Base-by-base conservation (phyloP, 495 filamentous ascomycete genomes). In the Clavariopsis aquatica region DNA sequence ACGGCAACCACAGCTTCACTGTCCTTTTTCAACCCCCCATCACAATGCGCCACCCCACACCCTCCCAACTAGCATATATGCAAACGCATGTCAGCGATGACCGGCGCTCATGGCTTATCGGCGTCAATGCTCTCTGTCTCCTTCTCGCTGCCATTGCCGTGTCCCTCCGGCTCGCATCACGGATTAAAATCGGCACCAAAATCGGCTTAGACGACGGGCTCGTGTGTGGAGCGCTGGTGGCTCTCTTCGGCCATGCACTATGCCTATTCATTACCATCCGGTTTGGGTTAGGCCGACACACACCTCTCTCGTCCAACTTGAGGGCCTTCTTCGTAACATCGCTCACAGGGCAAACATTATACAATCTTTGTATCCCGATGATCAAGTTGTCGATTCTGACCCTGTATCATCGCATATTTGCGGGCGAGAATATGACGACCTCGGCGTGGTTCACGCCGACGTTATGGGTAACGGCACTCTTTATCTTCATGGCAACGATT, bases 401-500 rank as follows among this genome's bases (percentile, higher is more conserved):
- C 15, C 49, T 65, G 1, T 65, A 65, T 47, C 7, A 9, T n/a
- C 54, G 62, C 2, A 60, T 65, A 45, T 65, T 65, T 27, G 2
- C 3, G 12, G 22, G 62, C 9, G 38, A 47, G 20, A 5, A 34
- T 12, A 34, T 12, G 6, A 34, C 31, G 31, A 34, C 31, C 5
- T 6, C 22, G 26, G 55, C 38, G n/a, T 65, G 62, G 62, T 65
- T 65, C 23, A 65, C 31, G 22, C 55, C 62, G 0, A 60, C 62
- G 7, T 22, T 65, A n/a, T 36, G 43, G 15, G 2, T 53, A 10
- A 52, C 62, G 0, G 62, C 56, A 1, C 2, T 66, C n/a, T 74
- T 74, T 61, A 57, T 74, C 29, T 27, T 62, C 15, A 49, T 68
- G 34, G 68, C 54, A 22, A 55, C 58, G n/a, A 29, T 74, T 19